These are phyloP conservation scores for Trypanosoma theileri DNA, from an alignment of 208 protist species.

Conservation along the genomic window DNA sequence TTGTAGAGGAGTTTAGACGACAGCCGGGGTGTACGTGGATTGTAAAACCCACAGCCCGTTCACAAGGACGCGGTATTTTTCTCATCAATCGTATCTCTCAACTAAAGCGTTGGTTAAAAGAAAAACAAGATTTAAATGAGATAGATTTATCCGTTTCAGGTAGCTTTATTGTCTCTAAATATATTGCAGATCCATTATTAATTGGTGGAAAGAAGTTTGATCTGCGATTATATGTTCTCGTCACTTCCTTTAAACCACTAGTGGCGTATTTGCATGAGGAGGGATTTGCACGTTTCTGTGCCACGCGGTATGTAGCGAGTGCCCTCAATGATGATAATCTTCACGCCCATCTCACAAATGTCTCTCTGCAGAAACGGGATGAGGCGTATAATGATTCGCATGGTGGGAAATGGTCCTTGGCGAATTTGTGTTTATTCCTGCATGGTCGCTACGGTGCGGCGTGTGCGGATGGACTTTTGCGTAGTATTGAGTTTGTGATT, in stretches of 20 bases:
- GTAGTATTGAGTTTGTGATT: constrained; percentile 92
- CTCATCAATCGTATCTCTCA: constrained; percentile 93
- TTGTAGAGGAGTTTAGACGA: constrained; percentile 94
- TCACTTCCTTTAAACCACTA: constrained; percentile 92
- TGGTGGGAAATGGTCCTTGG: constrained; percentile 94
- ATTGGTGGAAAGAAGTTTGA: constrained; percentile 98
- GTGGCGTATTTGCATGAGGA: constrained; percentile 90
- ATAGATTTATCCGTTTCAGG: constrained; percentile 18
- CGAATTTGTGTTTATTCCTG: constrained; percentile 87
- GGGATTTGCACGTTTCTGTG: constrained; percentile 95
- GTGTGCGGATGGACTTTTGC: constrained; percentile 70
- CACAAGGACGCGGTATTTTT: constrained; percentile 97
- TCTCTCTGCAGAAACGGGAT: constrained; percentile 95
- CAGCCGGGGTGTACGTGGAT: constrained; percentile 91
- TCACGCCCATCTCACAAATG: constrained; percentile 96
- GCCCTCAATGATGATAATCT: constrained; percentile 70
- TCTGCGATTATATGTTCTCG: constrained; percentile 96
- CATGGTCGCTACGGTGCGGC: constrained; percentile 73
- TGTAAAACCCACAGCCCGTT: constrained; percentile 92
- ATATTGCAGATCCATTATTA: constrained; percentile 95
- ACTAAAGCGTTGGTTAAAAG: constrained; percentile 75
- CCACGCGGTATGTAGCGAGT: constrained; percentile 78
- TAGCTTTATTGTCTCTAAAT: constrained; percentile 92
- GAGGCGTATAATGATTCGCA: constrained; percentile 93
- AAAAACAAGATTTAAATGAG: constrained; percentile 62